Evolutionary conservation across 2,329 filamentous ascomycete genomes (phyloP), one percentile per base, ranked within the genome.

Genomic region (Aspergillus calidoustus): DNA sequence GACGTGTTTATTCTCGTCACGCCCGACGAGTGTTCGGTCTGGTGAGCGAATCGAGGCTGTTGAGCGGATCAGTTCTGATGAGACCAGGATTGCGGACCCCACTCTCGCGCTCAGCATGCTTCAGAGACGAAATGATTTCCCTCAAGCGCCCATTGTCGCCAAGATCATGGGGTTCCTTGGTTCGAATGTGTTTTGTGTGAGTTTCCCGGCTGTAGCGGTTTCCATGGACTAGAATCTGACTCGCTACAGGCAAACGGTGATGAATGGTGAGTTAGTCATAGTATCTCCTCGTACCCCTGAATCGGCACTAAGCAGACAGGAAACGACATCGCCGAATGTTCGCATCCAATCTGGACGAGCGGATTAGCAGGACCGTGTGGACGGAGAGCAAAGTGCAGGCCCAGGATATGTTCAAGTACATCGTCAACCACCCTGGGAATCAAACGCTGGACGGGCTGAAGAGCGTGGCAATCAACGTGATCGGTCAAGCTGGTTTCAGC

Each of bases 401-500:
- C 0, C 56, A 59, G 19, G 61, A 66, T 15, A 76, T 79, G 75
- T 50, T 69, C 0, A 54, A 69, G 4, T 71, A 72, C 52, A 58
- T 76, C 44, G 49, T 72, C n/a, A 48, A 66, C 13, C 59, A 68
- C 34, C 65, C 68, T 1, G 65, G 68, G 8, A 68, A 68, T 51
- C 62, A 71, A 23, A 72, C 74, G 1, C 63, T 74, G 8, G 61
- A 63, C 9, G 69, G 70, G 4, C 69, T 78, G 9, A 72, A 73
- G 9, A 66, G 66, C 41, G 62, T 80, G 19, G 74, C 77, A 17
- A 76, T 79, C 65, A 77, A 79, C 56, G 76, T 80, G 2, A 69
- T 80, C 9, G 73, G 72, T 4, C 56, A 66, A 34, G 72, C 76
- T 1, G 76, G 72, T 3, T 78, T 76, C 59, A 72, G 72, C 38